Evolutionary conservation across 495 filamentous ascomycete genomes (phyloP), one percentile per base, ranked within the genome.

Genomic region (Lophiotrema nucula): DNA sequence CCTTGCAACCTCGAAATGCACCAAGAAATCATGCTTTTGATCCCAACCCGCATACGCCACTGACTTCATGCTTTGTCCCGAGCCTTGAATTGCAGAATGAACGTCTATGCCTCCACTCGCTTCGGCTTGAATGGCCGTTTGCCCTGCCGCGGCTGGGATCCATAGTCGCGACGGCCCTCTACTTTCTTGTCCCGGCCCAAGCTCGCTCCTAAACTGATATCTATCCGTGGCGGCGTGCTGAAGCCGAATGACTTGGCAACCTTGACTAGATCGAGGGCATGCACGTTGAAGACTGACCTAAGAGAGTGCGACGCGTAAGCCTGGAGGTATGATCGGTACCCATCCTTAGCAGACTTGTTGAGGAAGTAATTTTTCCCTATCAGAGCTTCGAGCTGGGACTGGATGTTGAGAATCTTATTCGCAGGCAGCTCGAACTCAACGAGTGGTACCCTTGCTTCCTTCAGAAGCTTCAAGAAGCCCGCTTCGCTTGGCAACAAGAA

Each of bases 211-310:
- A 98, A 74, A 27, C 83, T 84, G 65, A 97, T 87, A 70, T 98
- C 93, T 25, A 98, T 87, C 42, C 90, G 81, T 10, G 93, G 93
- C n/a, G 93, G 92, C 0, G 86, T 82, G 3, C 79, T 69, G 71
- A 98, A 98, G 0, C 93, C 93, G 67, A 97, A 98, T 44, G 87
- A 83, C 81, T 92, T 96, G 44, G 93, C 90, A 15, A 98, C 87
- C 76, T 96, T 96, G 58, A 87, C 81, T 28, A 97, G 79, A 72
- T 98, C 93, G 8, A 98, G 80, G 71, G 95, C 93, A 68, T 97
- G 77, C 24, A 98, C 84, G 69, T 98, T 90, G 68, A 96, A 98
- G 28, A 96, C 88, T 12, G 88, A 88, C 27, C 92, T 84, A 46
- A 97, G 80, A 53, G 84, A 88, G 72, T 98, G 93, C 24, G 87